Evolutionary conservation across 2,329 filamentous ascomycete genomes (phyloP), one percentile per base, ranked within the genome.

Genomic region (Esteya vermicola): DNA sequence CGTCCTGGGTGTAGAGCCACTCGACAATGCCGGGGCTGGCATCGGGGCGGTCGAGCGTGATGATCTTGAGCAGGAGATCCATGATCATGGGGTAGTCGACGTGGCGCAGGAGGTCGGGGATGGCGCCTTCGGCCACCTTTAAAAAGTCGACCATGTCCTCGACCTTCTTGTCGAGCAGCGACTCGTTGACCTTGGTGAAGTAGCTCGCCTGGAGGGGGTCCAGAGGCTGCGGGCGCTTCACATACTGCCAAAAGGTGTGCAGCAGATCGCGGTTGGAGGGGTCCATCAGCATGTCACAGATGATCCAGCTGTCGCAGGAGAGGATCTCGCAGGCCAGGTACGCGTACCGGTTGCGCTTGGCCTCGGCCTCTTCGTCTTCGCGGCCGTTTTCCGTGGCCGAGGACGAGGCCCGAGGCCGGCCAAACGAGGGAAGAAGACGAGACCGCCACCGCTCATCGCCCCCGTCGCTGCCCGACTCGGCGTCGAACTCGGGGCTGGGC

Each of bases 71-170:
- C 38, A 98, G 63, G 18, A 98, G 67, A 57, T 98, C 91, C 91
- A 98, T 98, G 30, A 98, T 80, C 81, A 95, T 93, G 0, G 91
- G 89, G 51, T 85, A 94, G 57, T 98, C 91, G 26, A 98, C 85
- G 57, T 98, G 91, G 52, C 82, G 81, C 42, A 98, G 70, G 64
- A 98, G 81, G 47, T 86, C 78, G 12, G 83, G 70, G 19, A 98
- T 76, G 31, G 91, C 82, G 39, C 80, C 75, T 26, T 91, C 81
- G 36, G 94, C 63, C 2, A 77, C 80, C 57, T 86, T 93, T 59
- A 98, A 76, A 45, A 98, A 78, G 16, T 80, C 77, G 49, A 96
- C 68, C 89, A 96, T 98, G 48, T 95, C 89, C 54, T 93, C 85
- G 6, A 93, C 95, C 70, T 96, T 96, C 63, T 91, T 93, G 58